Evolutionary conservation across 2,329 filamentous ascomycete species (phyloP), one percentile per base, ranked within the genome.

Genomic region (Cordyceps javanica): DNA sequence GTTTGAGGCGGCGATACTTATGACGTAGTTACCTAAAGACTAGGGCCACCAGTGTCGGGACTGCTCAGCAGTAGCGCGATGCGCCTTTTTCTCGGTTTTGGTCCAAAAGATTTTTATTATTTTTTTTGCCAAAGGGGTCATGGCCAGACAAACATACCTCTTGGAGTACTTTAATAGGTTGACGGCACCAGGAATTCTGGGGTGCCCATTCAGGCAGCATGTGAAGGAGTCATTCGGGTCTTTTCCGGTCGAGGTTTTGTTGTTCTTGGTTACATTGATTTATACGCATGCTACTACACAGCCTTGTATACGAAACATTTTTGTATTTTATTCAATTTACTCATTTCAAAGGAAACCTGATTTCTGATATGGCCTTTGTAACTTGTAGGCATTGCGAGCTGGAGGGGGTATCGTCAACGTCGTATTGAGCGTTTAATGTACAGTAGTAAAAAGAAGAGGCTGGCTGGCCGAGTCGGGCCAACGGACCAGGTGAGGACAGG

Each of bases 211-310:
- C 58, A 59, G 49, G 42, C 34, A 61, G 68, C 70, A 73, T 71
- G 49, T 65, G 52, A 60, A 58, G 67, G 69, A 66, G 67, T 69
- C 63, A 62, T 56, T 60, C 58, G 53, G 61, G 59, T 63, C 57
- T 52, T 63, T 54, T 28, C 30, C 13, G 21, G 39, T 55, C 9
- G n/a, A 26, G n/a, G 19, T 42, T 57, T 57, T 30, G 36, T 44
- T 44, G 45, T 30, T 52, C 39, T 58, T 58, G 38, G 46, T 58
- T 52, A 58, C 39, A 58, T 52, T 44, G 30, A 34, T 25, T 50
- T 44, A 45, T 32, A 44, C 38, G 49, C 48, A 53, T 48, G 51
- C 23, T 34, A 41, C 26, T 39, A 57, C 46, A 57, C 57, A 48
- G 57, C 42, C 57, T 55, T 44, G 39, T 42, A 34, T 50, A 50